Evolutionary conservation across 1,284 basidiomycete species (phyloP).

Genomic region (Rhodotorula sp.): DNA sequence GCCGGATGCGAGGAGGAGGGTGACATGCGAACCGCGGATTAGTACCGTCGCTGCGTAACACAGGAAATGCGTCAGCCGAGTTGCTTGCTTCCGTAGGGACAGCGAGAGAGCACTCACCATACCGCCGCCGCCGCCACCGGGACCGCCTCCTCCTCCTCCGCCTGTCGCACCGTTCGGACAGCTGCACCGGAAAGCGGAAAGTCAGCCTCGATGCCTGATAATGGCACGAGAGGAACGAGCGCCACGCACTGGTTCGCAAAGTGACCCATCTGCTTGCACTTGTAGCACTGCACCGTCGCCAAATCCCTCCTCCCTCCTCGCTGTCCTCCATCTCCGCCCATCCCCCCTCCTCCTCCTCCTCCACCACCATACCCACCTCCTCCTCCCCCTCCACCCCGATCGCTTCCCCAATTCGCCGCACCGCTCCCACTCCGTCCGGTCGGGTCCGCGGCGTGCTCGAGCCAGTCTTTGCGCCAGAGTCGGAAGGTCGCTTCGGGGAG

Average conservation of each 20-base stretch:
- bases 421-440: constrained; percentile 21
- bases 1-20: too few species aligned
- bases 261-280: not conserved
- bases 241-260: constrained; percentile 4
- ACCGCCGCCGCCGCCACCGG: not conserved
- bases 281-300: not conserved
- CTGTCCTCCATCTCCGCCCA: constrained; percentile 5
- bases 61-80: too few species aligned
- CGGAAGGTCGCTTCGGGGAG: constrained; percentile 42
- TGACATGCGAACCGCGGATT: too few species aligned
- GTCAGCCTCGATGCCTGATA: not conserved
- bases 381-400: not conserved
- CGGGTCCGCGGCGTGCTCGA: constrained; percentile 38
- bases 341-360: constrained; percentile 5
- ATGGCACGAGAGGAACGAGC: not conserved
- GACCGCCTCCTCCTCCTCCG: not conserved
- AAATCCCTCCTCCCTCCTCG: constrained; percentile 1
- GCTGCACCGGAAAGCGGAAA: not conserved
- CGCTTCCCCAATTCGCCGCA: constrained; percentile 11
- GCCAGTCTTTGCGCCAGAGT: constrained; percentile 38
- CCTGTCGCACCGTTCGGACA: not conserved
- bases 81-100: too few species aligned
- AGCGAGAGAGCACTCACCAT: constrained; percentile 3
- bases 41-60: too few species aligned
- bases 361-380: not conserved